These are phyloP conservation scores for Talaromyces sp. DNA, from an alignment of 2,329 filamentous ascomycete species.

Conservation along the genomic window DNA sequence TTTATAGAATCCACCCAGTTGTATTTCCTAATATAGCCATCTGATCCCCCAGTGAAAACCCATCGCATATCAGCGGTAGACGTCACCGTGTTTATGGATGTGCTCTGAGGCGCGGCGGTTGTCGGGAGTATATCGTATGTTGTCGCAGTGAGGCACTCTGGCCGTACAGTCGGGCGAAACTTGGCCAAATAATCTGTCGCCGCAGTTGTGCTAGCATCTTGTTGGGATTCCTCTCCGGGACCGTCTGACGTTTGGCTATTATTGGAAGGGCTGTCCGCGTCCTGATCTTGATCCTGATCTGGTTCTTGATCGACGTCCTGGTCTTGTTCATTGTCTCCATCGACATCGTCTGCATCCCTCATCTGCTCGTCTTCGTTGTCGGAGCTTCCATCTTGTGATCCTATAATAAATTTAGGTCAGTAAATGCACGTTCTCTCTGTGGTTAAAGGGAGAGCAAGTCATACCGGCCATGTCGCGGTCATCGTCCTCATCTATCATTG, in stretches of 20 bases:
- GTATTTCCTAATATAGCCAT: slow-evolving; percentile 95
- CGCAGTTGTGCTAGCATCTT: slow-evolving; percentile 41
- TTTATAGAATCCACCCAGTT: slow-evolving; percentile 95
- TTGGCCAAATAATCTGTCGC: slow-evolving; percentile 32
- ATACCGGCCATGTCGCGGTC: slow-evolving; percentile 13
- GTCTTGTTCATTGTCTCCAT: slow-evolving; percentile 33
- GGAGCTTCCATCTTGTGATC: slow-evolving; percentile 45
- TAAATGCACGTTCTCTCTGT: background rate
- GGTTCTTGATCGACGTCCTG: slow-evolving; percentile 32
- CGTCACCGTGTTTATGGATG: slow-evolving; percentile 87
- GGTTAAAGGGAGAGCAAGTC: background rate
- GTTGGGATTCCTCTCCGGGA: slow-evolving; percentile 29
- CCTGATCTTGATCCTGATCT: slow-evolving; percentile 28
- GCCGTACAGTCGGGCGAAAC: slow-evolving; percentile 60
- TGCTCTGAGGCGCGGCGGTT: slow-evolving; percentile 92
- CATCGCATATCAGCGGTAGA: slow-evolving; percentile 91
- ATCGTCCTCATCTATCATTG: slow-evolving; percentile 23
- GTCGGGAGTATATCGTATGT: slow-evolving; percentile 95
- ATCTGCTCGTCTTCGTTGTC: slow-evolving; percentile 46
- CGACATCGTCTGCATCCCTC: slow-evolving; percentile 29
- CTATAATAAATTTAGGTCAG: slow-evolving; percentile 16
- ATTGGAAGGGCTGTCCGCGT: slow-evolving; percentile 35
- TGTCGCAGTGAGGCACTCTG: slow-evolving; percentile 71
- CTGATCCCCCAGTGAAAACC: slow-evolving; percentile 88
- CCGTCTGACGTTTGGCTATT: slow-evolving; percentile 35